These are phyloP conservation scores for Sicyos baderoa DNA, from an alignment of 306 rosid genomes.

Conservation along the genomic window DNA sequence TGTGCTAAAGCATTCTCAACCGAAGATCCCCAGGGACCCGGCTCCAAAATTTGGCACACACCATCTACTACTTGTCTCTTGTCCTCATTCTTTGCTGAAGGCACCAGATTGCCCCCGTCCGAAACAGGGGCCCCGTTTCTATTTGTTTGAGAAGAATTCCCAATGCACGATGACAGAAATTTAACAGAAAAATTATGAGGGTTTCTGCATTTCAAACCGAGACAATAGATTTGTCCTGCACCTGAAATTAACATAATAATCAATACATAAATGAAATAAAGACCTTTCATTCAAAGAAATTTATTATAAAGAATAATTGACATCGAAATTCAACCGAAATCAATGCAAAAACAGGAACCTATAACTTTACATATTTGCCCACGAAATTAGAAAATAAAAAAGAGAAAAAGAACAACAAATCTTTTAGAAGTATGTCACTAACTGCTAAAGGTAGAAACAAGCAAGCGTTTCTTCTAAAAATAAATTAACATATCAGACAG, in stretches of 20 bases:
- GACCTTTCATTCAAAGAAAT: conserved; percentile 6
- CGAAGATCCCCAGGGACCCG: conserved; percentile 58
- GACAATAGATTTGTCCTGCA: conserved; percentile 40
- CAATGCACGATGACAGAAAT: conserved; percentile 39
- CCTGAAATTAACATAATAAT: background rate
- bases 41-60: conserved; percentile 54
- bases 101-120: conserved; percentile 24
- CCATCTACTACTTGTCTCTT: conserved; percentile 43
- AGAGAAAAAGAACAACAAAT: background rate
- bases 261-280: background rate
- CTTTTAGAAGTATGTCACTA: no score
- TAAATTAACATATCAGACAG: background rate
- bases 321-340: background rate
- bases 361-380: background rate
- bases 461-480: background rate
- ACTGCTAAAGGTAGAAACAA: no score
- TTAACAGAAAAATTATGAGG: conserved; percentile 21
- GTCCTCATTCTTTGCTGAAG: conserved; percentile 29
- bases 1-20: conserved; percentile 47
- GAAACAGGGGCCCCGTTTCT: conserved; percentile 27
- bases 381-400: background rate
- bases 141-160: conserved; percentile 35
- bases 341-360: conserved; percentile 3
- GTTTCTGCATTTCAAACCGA: conserved; percentile 28
- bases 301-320: background rate